Percentiles rank a stretch among this genome's conserved stretches.
These are phyloP conservation scores for Dispira parvispora DNA, from an alignment of 192 early-diverging fungal genomes.

Conservation along the genomic window DNA sequence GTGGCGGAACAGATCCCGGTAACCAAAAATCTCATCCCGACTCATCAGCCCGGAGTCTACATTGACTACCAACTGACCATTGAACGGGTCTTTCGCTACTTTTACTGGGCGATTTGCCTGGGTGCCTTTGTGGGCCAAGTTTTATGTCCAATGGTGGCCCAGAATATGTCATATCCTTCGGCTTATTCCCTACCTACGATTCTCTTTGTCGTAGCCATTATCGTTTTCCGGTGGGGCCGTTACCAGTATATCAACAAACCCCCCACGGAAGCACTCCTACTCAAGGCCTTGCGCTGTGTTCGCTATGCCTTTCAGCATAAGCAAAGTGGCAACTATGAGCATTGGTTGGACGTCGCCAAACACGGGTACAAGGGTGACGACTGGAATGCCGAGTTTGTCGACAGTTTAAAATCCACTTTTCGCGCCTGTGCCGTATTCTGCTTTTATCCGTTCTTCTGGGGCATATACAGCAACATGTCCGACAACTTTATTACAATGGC, in stretches of 20 bases:
- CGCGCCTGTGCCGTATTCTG: conserved; percentile 22
- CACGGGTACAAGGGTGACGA: not conserved
- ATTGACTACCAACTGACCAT: conserved; percentile 19
- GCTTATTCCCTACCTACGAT: conserved; percentile 38
- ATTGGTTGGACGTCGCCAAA: conserved; percentile 7
- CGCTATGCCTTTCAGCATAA: conserved; percentile 15
- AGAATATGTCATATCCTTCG: conserved; percentile 35
- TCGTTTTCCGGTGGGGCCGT: conserved; percentile 30
- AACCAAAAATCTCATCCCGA: not conserved
- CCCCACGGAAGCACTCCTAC: conserved; percentile 40
- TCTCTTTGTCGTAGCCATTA: conserved; percentile 34
- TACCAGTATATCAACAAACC: conserved; percentile 31
- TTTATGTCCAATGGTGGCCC: conserved; percentile 35
- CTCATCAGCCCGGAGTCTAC: conserved; percentile 14
- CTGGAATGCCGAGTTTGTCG: conserved; percentile 18
- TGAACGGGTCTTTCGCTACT: conserved; percentile 17
- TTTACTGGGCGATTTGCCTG: conserved; percentile 44
- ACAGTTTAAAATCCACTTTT: conserved; percentile 16
- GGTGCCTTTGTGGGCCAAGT: conserved; percentile 42
- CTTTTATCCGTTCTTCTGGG: conserved; percentile 22
- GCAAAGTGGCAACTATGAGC: not conserved
- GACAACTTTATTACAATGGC: conserved; percentile 45
- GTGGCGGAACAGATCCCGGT: conserved; percentile 15
- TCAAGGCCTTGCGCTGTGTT: conserved; percentile 24
- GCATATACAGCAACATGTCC: conserved; percentile 37